phyloP scores from a whole-genome alignment of 2,329 filamentous ascomycete genomes.

The Akanthomyces uredinophilus region DNA sequence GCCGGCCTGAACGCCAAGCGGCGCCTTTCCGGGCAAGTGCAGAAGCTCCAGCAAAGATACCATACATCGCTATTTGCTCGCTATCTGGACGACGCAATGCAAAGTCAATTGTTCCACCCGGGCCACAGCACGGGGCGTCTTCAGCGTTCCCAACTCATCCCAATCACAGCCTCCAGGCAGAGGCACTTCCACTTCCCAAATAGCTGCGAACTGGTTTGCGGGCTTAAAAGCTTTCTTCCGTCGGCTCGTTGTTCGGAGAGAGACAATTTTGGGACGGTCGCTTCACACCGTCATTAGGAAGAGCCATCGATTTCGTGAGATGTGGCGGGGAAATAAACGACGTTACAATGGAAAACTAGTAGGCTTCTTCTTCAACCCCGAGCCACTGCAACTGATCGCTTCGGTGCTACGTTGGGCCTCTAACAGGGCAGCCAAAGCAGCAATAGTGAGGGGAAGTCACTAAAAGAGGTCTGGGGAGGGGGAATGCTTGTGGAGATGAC shows the following conservation, averaged over 20 bases:
- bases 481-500: neutral
- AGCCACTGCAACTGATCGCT: slow-evolving; percentile 1
- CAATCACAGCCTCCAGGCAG: neutral
- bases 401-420: neutral
- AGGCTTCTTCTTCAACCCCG: neutral
- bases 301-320: neutral
- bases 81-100: neutral
- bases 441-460: neutral
- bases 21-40: neutral
- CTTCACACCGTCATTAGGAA: neutral
- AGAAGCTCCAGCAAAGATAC: neutral
- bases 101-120: neutral
- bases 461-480: neutral
- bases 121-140: neutral
- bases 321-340: slow-evolving; percentile 9
- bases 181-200: neutral
- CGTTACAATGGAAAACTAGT: slow-evolving; percentile 2
- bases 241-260: neutral
- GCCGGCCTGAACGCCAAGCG: neutral
- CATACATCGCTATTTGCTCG: neutral
- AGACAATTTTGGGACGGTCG: neutral
- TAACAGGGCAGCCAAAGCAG: neutral
- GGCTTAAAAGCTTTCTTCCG: neutral
- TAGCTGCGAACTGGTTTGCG: neutral
- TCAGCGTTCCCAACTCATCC: neutral